Evolutionary conservation across 306 rosid genomes (phyloP).

Genomic region (Cicer arietinum): DNA sequence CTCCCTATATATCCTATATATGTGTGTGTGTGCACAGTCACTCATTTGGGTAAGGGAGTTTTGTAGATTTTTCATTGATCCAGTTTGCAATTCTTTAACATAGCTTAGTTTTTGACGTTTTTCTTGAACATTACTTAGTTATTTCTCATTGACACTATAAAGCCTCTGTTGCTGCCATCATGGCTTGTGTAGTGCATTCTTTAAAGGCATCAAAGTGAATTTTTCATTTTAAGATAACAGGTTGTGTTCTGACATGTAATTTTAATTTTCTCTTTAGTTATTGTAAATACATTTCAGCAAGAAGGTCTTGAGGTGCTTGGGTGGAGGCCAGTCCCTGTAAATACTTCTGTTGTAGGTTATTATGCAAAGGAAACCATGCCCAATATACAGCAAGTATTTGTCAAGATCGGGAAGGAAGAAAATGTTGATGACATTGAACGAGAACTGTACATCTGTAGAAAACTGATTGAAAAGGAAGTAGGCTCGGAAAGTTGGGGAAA

Average conservation of each 20-base stretch:
- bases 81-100: conserved; percentile 12
- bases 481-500: conserved; percentile 89
- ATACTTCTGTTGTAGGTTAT: conserved; percentile 82
- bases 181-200: conserved; percentile 23
- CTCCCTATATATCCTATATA: no score
- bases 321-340: conserved; percentile 98
- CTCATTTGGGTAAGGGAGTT: conserved; percentile 6
- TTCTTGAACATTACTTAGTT: conserved; percentile 28
- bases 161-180: conserved; percentile 24
- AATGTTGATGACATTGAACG: conserved; percentile 93
- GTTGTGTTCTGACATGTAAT: conserved; percentile 51
- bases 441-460: conserved; percentile 93
- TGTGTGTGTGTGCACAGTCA: not conserved
- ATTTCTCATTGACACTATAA: not conserved
- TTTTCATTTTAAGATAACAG: conserved; percentile 1
- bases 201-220: conserved; percentile 22
- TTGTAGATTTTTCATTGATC: conserved; percentile 13
- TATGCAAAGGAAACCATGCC: conserved; percentile 98
- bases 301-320: conserved; percentile 99
- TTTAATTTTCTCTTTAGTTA: conserved; percentile 64
- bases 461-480: conserved; percentile 88
- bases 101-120: conserved; percentile 21
- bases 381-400: conserved; percentile 92
- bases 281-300: conserved; percentile 80
- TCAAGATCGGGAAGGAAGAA: conserved; percentile 88